A percentile compares a stretch with the other conserved stretches of the same genome.
These are phyloP conservation scores for Calonectria pauciramosa DNA, from an alignment of 2,329 filamentous ascomycete genomes.

Conservation along the genomic window DNA sequence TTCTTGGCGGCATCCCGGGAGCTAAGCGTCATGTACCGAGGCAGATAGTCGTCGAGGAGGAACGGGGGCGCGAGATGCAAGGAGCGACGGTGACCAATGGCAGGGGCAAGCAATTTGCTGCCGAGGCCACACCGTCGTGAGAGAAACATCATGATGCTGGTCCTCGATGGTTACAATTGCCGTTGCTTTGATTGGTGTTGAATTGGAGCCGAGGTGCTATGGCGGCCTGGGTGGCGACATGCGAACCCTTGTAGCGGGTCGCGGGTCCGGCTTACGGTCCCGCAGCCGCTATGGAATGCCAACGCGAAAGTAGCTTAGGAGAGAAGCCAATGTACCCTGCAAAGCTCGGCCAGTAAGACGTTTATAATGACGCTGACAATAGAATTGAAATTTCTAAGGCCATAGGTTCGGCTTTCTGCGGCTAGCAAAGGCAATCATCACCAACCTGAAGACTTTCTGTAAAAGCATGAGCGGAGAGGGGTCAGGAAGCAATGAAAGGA, in stretches of 20 bases:
- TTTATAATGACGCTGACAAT: too few relatives aligned
- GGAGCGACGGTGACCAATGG: slow-evolving; percentile 29
- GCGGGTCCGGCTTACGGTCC: neutral
- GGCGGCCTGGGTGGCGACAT: slow-evolving; percentile 1
- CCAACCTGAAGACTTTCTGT: too few relatives aligned
- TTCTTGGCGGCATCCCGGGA: slow-evolving; percentile 80
- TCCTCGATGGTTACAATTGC: slow-evolving; percentile 39
- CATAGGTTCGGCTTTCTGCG: too few relatives aligned
- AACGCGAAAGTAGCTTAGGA: too few relatives aligned
- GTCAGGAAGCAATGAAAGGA: neutral
- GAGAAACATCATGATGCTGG: slow-evolving; percentile 27
- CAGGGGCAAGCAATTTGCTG: slow-evolving; percentile 12
- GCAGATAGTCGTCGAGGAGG: slow-evolving; percentile 80
- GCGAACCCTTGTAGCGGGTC: neutral
- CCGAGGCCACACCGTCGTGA: slow-evolving; percentile 19
- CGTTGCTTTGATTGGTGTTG: slow-evolving; percentile 41
- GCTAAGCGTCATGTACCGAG: slow-evolving; percentile 78
- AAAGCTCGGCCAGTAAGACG: too few relatives aligned
- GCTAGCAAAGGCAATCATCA: too few relatives aligned
- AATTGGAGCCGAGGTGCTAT: slow-evolving; percentile 4
- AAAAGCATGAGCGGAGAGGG: neutral
- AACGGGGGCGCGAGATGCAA: slow-evolving; percentile 74
- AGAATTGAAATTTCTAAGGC: too few relatives aligned
- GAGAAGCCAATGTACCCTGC: too few relatives aligned
- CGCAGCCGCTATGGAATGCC: neutral